Conservation (phyloP, 2,329 filamentous ascomycete species). For the Sporothrix inflata region DNA sequence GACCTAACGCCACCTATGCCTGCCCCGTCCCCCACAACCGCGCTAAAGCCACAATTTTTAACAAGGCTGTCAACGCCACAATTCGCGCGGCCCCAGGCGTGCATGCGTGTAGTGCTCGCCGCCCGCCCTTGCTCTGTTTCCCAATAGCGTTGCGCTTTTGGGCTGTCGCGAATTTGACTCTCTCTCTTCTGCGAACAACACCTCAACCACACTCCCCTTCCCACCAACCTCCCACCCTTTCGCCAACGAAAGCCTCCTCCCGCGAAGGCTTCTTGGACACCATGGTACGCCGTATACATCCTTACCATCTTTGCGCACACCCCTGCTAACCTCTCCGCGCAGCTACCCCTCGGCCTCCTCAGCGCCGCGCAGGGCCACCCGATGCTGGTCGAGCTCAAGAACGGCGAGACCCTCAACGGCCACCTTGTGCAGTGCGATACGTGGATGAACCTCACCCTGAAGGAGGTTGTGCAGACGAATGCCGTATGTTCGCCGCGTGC, state of each 20-base stretch:
- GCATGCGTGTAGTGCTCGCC: not conserved
- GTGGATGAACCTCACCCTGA: slow-evolving; percentile 98
- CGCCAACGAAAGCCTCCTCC: slow-evolving; percentile 26
- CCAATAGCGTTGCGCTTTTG: slow-evolving; percentile 5
- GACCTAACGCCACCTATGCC: too few relatives aligned
- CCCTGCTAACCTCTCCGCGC: slow-evolving; percentile 35
- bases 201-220: not conserved
- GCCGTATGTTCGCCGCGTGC: too few relatives aligned
- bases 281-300: slow-evolving; percentile 10
- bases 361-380: slow-evolving; percentile 97
- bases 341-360: slow-evolving; percentile 79
- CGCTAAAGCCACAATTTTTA: slow-evolving; percentile 27
- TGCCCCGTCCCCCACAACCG: not conserved
- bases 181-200: not conserved
- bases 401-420: slow-evolving; percentile 95
- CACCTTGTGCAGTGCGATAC: slow-evolving; percentile 97
- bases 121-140: slow-evolving; percentile 7
- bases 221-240: not conserved
- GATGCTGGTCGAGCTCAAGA: slow-evolving; percentile 97
- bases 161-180: slow-evolving; percentile 14
- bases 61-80: slow-evolving; percentile 29
- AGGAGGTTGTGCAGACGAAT: slow-evolving; percentile 96
- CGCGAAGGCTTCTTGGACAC: slow-evolving; percentile 27
- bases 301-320: not conserved
- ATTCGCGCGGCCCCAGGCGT: not conserved